Evolutionary conservation across 169 alveolate species (phyloP), one percentile per base, ranked within the genome.

Genomic region (Sarcocystis neurona): DNA sequence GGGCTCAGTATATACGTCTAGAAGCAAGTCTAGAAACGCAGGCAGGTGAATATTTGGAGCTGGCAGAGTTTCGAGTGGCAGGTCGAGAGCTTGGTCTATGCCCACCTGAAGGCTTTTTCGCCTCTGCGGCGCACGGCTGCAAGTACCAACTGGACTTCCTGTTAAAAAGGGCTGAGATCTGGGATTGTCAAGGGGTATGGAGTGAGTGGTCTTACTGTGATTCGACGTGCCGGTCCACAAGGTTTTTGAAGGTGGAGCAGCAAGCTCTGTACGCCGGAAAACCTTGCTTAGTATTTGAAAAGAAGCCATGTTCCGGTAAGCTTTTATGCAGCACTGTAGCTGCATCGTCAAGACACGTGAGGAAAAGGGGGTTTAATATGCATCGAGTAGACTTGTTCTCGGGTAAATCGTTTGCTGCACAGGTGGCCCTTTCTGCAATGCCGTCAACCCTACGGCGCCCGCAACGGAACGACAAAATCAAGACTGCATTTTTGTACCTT

Each of bases 131-230:
- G 4, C 82, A 30, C 23, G 30, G 12, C 27, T 72, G 82, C 56
- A 8, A 48, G 1, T 44, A 39, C 60, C 34, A 72, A 15, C 34
- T 72, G 82, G 82, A 37, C 20, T 72, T 72, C 56, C 50, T 72
- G 50, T 44, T 72, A 20, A 72, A 72, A 72, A 39, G 23, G 20
- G 18, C 82, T 1, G 6, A 30, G 20, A 56, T 72, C 43, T 72
- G 82, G 82, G 82, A 72, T 39, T 72, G 82, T 44, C 82, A 44
- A 39, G 82, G 82, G 3, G 82, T 39, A 15, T 72, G 82, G 82
- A 72, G 82, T 56, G 82, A 72, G 56, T 72, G 82, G 82, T 72
- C 82, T 48, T 72, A 72, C n/a, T 72, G 82, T 72, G 82, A 72
- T 56, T 72, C 82, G 34, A 72, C 82, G 46, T 72, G 82, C 32